Conservation (phyloP, 2,329 filamentous ascomycete genomes). For the Phialemoniopsis sp. region DNA sequence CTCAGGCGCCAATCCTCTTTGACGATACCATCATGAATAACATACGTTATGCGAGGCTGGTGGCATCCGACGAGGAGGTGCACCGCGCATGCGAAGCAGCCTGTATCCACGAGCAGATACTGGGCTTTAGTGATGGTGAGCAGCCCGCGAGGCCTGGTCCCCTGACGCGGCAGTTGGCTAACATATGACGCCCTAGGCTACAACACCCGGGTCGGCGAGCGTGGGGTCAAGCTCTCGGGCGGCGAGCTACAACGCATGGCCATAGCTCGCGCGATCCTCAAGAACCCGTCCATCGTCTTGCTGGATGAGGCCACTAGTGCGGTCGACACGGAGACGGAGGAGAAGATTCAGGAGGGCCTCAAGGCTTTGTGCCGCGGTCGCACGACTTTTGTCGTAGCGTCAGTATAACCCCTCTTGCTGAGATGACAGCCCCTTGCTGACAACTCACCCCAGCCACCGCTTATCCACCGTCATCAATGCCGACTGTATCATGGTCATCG, state of each 20-base stretch:
- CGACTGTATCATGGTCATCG: conserved; percentile 62
- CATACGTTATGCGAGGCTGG: conserved; percentile 50
- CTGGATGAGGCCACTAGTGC: conserved; percentile 78
- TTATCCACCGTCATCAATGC: conserved; percentile 69
- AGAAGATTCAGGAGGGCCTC: conserved; percentile 61
- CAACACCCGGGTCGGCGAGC: conserved; percentile 44
- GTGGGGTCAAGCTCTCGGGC: conserved; percentile 57
- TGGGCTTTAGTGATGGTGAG: conserved; percentile 45
- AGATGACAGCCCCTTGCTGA: neutral
- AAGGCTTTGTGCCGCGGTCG: conserved; percentile 53
- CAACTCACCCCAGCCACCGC: conserved; percentile 45
- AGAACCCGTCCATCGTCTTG: conserved; percentile 70
- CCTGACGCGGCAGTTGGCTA: neutral
- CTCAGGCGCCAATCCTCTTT: conserved; percentile 52
- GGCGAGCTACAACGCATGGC: conserved; percentile 64
- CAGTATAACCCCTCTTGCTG: conserved; percentile 21
- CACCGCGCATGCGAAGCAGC: conserved; percentile 50
- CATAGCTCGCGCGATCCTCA: conserved; percentile 68
- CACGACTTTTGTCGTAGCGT: conserved; percentile 65
- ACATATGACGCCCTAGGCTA: conserved; percentile 30
- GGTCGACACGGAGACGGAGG: conserved; percentile 67
- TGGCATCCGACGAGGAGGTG: conserved; percentile 51
- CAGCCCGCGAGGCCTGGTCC: too few species aligned
- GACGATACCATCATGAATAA: conserved; percentile 58
- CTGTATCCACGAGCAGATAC: conserved; percentile 54